Evolutionary conservation across 805 yeast genomes (phyloP).

Genomic region (Ogataea ganodermae): DNA sequence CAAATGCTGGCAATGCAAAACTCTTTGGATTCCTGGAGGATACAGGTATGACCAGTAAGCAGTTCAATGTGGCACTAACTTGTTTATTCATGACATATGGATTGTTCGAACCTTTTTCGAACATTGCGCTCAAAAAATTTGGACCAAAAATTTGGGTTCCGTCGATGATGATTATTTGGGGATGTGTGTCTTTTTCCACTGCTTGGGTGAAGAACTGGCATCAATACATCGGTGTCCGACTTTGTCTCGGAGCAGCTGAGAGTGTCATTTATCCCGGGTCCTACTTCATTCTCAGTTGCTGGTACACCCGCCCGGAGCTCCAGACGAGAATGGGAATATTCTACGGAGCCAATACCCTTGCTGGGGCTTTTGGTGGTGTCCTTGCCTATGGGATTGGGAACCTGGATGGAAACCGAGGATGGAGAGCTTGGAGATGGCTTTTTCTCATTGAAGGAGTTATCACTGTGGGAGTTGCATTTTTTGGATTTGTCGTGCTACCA

Average conservation of each 20-base stretch:
- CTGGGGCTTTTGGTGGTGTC: conserved; percentile 42
- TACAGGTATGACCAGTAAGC: conserved; percentile 34
- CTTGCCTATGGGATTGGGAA: conserved; percentile 40
- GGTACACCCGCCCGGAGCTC: conserved; percentile 42
- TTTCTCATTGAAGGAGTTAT: conserved; percentile 50
- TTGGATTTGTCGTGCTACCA: conserved; percentile 38
- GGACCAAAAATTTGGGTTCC: conserved; percentile 43
- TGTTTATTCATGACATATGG: conserved; percentile 44
- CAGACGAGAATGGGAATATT: conserved; percentile 40
- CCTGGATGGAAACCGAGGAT: conserved; percentile 36
- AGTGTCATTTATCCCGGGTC: conserved; percentile 48
- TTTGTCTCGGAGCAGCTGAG: conserved; percentile 43
- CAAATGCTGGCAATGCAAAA: conserved; percentile 38
- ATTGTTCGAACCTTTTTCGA: conserved; percentile 43
- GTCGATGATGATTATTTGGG: conserved; percentile 41
- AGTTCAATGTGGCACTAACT: conserved; percentile 44
- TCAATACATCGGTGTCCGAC: conserved; percentile 34
- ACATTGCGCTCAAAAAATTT: conserved; percentile 35
- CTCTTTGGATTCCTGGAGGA: conserved; percentile 35
- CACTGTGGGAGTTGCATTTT: conserved; percentile 38
- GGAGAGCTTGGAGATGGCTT: conserved; percentile 53
- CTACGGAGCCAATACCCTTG: conserved; percentile 37
- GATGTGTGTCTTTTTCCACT: conserved; percentile 38
- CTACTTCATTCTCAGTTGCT: conserved; percentile 39
- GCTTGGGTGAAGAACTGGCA: conserved; percentile 32